phyloP scores from a whole-genome alignment of 805 yeast species.

The Torulaspora gathmanii region DNA sequence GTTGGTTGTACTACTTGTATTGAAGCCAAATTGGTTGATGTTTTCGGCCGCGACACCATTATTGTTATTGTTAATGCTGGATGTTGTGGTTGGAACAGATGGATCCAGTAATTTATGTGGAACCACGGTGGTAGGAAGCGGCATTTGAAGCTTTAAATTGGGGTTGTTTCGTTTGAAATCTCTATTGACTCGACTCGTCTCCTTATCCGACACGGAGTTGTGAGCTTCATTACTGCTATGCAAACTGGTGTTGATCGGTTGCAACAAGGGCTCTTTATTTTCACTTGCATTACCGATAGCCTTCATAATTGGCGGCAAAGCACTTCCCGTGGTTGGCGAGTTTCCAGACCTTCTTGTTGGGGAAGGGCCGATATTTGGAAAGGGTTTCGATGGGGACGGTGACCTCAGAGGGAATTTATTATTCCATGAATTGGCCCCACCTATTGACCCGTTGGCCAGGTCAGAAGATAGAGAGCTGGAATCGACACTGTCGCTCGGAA shows the following conservation, averaged over 20 bases:
- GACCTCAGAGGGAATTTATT: slow-evolving; percentile 7
- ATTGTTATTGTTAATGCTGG: slow-evolving; percentile 10
- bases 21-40: slow-evolving; percentile 65
- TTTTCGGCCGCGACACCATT: slow-evolving; percentile 43
- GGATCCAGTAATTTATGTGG: slow-evolving; percentile 28
- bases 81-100: slow-evolving; percentile 14
- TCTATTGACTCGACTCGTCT: slow-evolving; percentile 28
- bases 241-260: slow-evolving; percentile 37
- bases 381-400: slow-evolving; percentile 16
- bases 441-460: neutral
- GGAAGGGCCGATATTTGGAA: slow-evolving; percentile 10
- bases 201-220: slow-evolving; percentile 14
- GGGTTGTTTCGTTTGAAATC: slow-evolving; percentile 46
- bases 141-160: slow-evolving; percentile 67
- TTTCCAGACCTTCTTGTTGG: slow-evolving; percentile 15
- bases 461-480: slow-evolving; percentile 5
- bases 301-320: slow-evolving; percentile 42
- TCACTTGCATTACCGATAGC: slow-evolving; percentile 24
- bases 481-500: slow-evolving; percentile 11
- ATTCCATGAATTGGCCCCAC: slow-evolving; percentile 1
- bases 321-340: slow-evolving; percentile 22
- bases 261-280: slow-evolving; percentile 27
- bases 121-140: slow-evolving; percentile 53
- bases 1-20: slow-evolving; percentile 46
- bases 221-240: slow-evolving; percentile 3